Base-by-base conservation (phyloP, 1,139 yeast genomes). In the Debaryomycetaceae sp. region DNA sequence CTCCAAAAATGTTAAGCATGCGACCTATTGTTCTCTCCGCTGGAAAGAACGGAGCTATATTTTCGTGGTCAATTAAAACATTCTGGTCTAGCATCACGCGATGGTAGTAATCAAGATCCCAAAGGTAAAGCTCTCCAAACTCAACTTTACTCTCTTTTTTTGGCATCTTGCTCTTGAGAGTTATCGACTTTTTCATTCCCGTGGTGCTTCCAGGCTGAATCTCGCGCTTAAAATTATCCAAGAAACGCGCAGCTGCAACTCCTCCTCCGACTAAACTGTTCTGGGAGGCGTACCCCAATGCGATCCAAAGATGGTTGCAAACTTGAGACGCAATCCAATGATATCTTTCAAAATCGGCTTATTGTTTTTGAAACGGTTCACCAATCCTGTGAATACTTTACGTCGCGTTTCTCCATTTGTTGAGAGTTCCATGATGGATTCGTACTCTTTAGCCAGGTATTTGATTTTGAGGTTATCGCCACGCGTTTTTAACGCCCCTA, bases 1-100 rank as follows among this genome's bases (percentile, higher is more conserved):
- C 62, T 49, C 80, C 90, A 47, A 77, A 83, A 38, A 81, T 68
- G 3, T 61, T 56, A 34, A 83, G 60, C 92, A 83, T 81, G 33
- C 73, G 73, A 16, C 52, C 47, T 32, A 81, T 71, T 2, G 93
- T 77, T 15, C 69, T 61, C 31, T 76, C 72, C 48, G 81, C 55
- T 22, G 94, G 92, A 62, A 80, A 83, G 49, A 73, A 83, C 46
- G 83, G 86, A 5, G 87, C 61, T 37, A 83, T 75, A 45, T 73
- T 69, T 35, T 71, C 69, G 35, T 74, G 73, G 45, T 83, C 87
- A 21, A 83, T 86, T 43, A 76, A 62, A 53, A 72, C 81, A 36
- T 79, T 71, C 31, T 64, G 62, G 51, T 80, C 83, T 32, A 82
- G 59, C 43, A 76, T 60, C 46, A 71, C 55, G 36, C 77, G 77